Evolutionary conservation across 768 basidiomycete species (phyloP).

Genomic region (Rhodocollybia butyracea): DNA sequence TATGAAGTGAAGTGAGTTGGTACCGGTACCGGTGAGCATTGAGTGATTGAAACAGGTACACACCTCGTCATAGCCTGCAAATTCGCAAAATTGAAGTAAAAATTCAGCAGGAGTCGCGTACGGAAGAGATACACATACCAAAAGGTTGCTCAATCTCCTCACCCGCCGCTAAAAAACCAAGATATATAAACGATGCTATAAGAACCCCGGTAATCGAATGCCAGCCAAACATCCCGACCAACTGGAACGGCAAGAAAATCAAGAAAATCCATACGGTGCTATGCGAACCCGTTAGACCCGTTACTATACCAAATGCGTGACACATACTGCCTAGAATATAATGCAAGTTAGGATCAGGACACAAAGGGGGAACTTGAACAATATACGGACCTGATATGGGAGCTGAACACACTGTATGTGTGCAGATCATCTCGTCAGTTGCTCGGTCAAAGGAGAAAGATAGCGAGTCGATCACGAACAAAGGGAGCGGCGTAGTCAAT

Average conservation of each 20-base stretch:
- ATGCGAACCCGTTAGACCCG: not conserved
- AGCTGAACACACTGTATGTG: constrained; percentile 26
- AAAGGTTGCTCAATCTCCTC: constrained; percentile 71
- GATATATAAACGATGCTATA: constrained; percentile 67
- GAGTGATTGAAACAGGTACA: no score
- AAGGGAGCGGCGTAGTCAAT: constrained; percentile 62
- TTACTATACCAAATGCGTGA: not conserved
- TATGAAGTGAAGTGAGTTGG: constrained; percentile 17
- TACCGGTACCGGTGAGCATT: no score
- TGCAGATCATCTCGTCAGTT: constrained; percentile 37
- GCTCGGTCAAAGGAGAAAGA: not conserved
- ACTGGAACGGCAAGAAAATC: constrained; percentile 75
- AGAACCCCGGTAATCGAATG: constrained; percentile 63
- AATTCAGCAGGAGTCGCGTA: not conserved
- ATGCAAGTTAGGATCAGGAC: not conserved
- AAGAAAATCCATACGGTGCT: constrained; percentile 72
- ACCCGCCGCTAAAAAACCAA: constrained; percentile 70
- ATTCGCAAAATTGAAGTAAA: no score
- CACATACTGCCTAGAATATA: constrained; percentile 28
- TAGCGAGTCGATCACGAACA: constrained; percentile 50
- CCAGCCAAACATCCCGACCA: constrained; percentile 59
- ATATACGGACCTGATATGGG: constrained; percentile 45
- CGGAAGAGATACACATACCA: constrained; percentile 31
- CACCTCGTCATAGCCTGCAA: constrained; percentile 58
- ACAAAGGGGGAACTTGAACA: not conserved